Percentiles rank a stretch among this genome's conserved stretches.
Conservation (phyloP, 73 alveolate genomes). For the Tetrahymena malaccensis region DNA sequence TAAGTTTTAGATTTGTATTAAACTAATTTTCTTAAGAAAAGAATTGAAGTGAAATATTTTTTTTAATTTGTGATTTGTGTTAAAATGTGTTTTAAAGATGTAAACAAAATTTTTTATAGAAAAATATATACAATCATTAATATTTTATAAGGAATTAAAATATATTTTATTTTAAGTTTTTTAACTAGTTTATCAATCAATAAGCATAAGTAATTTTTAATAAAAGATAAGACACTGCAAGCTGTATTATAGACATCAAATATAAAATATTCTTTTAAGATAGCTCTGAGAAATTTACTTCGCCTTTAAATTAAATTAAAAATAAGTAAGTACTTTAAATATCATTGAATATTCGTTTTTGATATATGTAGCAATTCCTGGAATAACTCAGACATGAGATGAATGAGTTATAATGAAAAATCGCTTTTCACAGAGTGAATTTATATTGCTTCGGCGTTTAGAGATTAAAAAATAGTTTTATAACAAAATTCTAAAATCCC, state of each 20-base stretch:
- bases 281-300: neutral
- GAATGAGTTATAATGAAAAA: neutral
- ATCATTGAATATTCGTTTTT: neutral
- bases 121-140: neutral
- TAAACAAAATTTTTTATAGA: neutral
- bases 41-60: too few species aligned
- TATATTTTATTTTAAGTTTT: neutral
- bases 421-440: neutral
- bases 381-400: neutral
- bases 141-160: too few species aligned
- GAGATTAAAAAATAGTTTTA: neutral
- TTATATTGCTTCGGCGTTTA: neutral
- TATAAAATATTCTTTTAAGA: neutral
- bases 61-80: too few species aligned
- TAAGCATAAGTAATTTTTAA: neutral
- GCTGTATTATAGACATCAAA: neutral
- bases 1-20: too few species aligned
- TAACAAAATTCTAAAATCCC: neutral
- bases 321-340: neutral
- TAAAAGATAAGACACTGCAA: neutral
- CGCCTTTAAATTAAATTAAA: neutral
- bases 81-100: neutral
- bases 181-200: neutral
- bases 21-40: too few species aligned
- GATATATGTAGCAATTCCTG: neutral